These are phyloP conservation scores for Trichoderma arundinaceum DNA, from an alignment of 2,329 filamentous ascomycete species.

Conservation along the genomic window DNA sequence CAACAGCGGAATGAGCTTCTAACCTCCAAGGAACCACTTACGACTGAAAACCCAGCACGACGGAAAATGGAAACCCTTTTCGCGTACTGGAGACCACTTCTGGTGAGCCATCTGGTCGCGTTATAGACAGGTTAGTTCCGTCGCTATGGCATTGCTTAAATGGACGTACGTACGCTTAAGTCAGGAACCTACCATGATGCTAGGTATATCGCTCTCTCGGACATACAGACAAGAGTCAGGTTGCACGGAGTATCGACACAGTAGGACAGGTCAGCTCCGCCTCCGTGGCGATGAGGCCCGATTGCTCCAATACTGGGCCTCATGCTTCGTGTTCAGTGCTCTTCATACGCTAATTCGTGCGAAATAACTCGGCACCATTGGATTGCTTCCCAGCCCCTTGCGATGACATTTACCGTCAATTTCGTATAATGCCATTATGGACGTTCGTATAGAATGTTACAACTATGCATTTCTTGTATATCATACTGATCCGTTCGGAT, in stretches of 20 bases:
- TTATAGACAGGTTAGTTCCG: neutral
- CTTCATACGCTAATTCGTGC: neutral
- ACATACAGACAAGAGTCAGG: neutral
- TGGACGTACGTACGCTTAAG: neutral
- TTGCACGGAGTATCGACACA: neutral
- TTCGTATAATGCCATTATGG: no score
- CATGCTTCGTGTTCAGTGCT: neutral
- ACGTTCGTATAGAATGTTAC: no score
- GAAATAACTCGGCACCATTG: no score
- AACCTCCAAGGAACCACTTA: no score
- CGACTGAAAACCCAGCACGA: no score
- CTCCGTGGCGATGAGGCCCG: neutral
- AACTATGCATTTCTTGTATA: neutral
- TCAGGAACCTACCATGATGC: neutral
- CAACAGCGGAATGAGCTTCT: no score
- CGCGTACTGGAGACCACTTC: neutral
- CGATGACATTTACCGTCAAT: no score
- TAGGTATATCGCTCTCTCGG: neutral
- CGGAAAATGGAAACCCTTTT: no score
- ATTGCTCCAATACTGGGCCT: neutral
- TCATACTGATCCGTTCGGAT: neutral
- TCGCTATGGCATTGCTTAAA: neutral
- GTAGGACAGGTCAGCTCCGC: conserved; percentile 8
- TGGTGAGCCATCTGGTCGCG: neutral
- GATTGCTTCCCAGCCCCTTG: no score